Percentiles rank a stretch among this genome's conserved stretches.
Evolutionary conservation across 768 basidiomycete genomes (phyloP).

Genomic region (Leucocoprinus leucothites): DNA sequence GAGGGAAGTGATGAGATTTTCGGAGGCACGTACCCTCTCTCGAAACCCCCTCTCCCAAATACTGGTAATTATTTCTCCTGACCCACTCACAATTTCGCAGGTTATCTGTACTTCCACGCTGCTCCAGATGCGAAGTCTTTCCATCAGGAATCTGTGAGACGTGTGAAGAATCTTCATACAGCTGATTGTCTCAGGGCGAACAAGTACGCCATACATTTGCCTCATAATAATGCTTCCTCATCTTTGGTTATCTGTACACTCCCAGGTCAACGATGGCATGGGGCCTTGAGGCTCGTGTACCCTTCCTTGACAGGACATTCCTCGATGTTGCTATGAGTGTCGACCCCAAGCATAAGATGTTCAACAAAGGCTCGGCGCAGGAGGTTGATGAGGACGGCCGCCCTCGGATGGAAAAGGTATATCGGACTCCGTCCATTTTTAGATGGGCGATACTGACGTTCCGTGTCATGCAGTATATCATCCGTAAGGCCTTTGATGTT

Average conservation of each 20-base stretch:
- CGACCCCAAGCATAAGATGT: constrained; percentile 85
- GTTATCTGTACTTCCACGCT: constrained; percentile 99
- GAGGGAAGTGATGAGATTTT: constrained; percentile 98
- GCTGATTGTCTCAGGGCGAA: constrained; percentile 97
- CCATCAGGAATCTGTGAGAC: constrained; percentile 92
- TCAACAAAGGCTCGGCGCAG: constrained; percentile 75
- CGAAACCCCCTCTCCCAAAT: background rate
- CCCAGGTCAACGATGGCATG: constrained; percentile 96
- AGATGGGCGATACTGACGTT: constrained; percentile 3
- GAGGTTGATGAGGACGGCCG: constrained; percentile 79
- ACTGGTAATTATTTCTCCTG: background rate
- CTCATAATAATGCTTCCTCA: background rate
- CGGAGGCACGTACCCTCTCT: constrained; percentile 59
- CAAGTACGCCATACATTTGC: constrained; percentile 54
- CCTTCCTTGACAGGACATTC: constrained; percentile 97
- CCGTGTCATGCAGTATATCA: constrained; percentile 63
- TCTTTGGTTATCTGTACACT: constrained; percentile 1
- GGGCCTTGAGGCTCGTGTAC: constrained; percentile 98
- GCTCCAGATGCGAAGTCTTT: constrained; percentile 86
- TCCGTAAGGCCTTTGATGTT: constrained; percentile 94
- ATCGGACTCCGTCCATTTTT: constrained; percentile 10
- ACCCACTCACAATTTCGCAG: constrained; percentile 32
- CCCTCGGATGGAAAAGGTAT: constrained; percentile 94
- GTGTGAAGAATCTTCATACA: constrained; percentile 97
- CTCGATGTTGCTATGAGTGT: constrained; percentile 91